Percentiles rank a stretch among this genome's conserved stretches.
phyloP scores from a whole-genome alignment of 2,329 filamentous ascomycete species.

The Sarocladiaceae sp. region DNA sequence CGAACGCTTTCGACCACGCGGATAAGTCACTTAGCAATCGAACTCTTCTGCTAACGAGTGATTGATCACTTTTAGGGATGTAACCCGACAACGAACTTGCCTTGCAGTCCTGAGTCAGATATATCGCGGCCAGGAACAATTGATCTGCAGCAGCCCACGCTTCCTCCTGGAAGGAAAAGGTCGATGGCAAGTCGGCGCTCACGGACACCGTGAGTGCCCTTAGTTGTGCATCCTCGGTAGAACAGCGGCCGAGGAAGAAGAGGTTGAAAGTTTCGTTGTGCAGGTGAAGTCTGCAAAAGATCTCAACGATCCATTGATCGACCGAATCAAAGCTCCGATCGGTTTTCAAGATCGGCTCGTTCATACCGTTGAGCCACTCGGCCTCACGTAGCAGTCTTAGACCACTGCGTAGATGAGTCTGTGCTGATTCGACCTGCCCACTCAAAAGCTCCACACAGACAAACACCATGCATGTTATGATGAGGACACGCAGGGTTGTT shows the following conservation, averaged over 20 bases:
- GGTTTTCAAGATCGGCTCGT: neutral
- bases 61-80: neutral
- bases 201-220: neutral
- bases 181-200: neutral
- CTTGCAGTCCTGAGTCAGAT: neutral
- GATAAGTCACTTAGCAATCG: neutral
- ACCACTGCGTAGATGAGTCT: conserved; percentile 26
- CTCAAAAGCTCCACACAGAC: conserved; percentile 34
- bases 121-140: neutral
- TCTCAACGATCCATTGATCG: neutral
- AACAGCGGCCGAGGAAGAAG: neutral
- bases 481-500: conserved; percentile 26
- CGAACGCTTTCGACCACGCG: neutral
- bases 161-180: neutral
- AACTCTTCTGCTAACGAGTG: neutral
- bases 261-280: neutral
- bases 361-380: neutral
- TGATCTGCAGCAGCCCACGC: neutral
- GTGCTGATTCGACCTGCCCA: conserved; percentile 21
- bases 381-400: conserved; percentile 21
- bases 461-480: conserved; percentile 38
- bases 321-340: neutral
- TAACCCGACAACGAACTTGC: neutral
- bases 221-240: neutral
- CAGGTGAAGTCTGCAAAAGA: neutral